Evolutionary conservation across 2,329 filamentous ascomycete genomes (phyloP).

Genomic region (Aspergillus tanneri): DNA sequence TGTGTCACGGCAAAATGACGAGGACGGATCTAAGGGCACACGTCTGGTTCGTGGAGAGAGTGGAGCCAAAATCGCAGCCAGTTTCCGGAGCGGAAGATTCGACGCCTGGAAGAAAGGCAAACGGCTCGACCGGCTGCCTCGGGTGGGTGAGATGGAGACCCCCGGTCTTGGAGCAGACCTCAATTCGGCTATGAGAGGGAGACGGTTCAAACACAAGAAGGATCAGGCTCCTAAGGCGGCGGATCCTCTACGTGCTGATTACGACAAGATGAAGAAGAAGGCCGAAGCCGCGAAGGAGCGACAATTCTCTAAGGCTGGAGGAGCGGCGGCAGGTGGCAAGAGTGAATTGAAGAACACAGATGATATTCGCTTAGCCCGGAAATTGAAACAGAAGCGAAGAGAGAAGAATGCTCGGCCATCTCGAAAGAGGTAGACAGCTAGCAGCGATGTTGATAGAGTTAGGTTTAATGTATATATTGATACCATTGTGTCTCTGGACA

Average conservation of each 20-base stretch:
- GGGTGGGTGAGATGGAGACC: constrained; percentile 77
- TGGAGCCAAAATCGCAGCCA: constrained; percentile 92
- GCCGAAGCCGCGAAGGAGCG: constrained; percentile 82
- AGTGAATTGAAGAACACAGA: constrained; percentile 78
- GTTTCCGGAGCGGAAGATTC: constrained; percentile 89
- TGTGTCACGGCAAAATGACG: constrained; percentile 85
- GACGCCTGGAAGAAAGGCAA: constrained; percentile 88
- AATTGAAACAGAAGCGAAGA: constrained; percentile 70
- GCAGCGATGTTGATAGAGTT: background rate
- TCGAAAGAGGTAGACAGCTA: constrained; percentile 54
- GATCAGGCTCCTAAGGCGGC: constrained; percentile 88
- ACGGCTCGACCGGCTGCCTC: constrained; percentile 73
- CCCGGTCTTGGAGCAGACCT: constrained; percentile 32
- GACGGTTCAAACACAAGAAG: constrained; percentile 79
- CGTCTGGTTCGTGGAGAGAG: constrained; percentile 82
- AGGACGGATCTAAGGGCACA: constrained; percentile 79
- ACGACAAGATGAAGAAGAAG: constrained; percentile 84
- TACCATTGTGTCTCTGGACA: constrained; percentile 4
- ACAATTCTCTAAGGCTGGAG: constrained; percentile 29
- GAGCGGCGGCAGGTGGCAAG: constrained; percentile 61
- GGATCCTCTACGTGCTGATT: constrained; percentile 90
- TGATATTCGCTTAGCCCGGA: constrained; percentile 80
- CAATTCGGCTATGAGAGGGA: constrained; percentile 45
- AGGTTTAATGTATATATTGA: constrained; percentile 6
- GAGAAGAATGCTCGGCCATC: constrained; percentile 86